Conservation (phyloP, 352 stramenopile genomes). For the Pythium rhizo-oryzae region DNA sequence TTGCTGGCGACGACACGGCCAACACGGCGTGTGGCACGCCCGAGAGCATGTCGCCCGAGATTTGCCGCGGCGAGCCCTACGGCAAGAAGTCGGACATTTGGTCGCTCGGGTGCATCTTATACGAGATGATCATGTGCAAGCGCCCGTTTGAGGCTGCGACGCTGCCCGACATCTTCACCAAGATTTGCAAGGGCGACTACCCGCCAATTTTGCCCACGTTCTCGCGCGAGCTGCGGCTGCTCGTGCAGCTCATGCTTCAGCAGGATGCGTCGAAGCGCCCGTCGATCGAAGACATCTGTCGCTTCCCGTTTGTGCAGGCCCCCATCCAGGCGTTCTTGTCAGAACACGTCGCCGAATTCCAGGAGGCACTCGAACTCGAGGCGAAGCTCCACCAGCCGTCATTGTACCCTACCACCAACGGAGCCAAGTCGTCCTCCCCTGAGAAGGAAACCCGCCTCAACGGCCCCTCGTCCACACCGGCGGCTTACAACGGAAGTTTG, state of each 20-base stretch:
- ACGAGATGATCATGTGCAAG: constrained; percentile 90
- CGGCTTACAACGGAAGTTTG: constrained; percentile 8
- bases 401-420: constrained; percentile 43
- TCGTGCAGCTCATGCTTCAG: constrained; percentile 89
- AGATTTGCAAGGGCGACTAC: constrained; percentile 90
- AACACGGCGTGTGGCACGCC: constrained; percentile 86
- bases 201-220: constrained; percentile 76
- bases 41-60: constrained; percentile 90
- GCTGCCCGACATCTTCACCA: constrained; percentile 84
- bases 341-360: constrained; percentile 85
- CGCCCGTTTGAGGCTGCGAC: constrained; percentile 85
- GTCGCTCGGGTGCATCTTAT: constrained; percentile 89
- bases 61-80: constrained; percentile 86
- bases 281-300: constrained; percentile 90
- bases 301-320: constrained; percentile 84
- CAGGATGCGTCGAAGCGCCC: constrained; percentile 84
- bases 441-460: constrained; percentile 13
- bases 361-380: constrained; percentile 84
- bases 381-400: constrained; percentile 87
- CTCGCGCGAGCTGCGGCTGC: constrained; percentile 77
- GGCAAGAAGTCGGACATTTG: constrained; percentile 91
- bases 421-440: not conserved
- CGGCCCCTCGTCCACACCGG: constrained; percentile 37
- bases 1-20: constrained; percentile 77
- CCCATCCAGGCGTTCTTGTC: constrained; percentile 86